These are phyloP conservation scores for Irpex lacteus DNA, from an alignment of 1,284 basidiomycete genomes.

Conservation along the genomic window DNA sequence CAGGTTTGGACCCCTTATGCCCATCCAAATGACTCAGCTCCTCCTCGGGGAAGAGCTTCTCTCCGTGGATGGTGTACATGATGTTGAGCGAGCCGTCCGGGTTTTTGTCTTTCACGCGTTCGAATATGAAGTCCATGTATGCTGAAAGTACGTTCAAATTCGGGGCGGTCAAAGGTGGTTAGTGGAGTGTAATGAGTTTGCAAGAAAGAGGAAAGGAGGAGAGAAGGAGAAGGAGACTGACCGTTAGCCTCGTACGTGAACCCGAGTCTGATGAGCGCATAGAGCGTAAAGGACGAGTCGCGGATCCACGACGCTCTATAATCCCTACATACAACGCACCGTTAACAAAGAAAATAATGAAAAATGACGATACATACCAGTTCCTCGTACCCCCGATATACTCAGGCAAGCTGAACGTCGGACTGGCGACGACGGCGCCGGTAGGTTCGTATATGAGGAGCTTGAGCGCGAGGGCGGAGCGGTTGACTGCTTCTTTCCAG, in stretches of 20 bases:
- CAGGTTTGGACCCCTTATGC: slow-evolving; percentile 80
- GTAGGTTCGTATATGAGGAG: slow-evolving; percentile 86
- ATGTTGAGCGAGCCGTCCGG: slow-evolving; percentile 88
- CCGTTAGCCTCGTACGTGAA: slow-evolving; percentile 88
- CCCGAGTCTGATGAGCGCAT: slow-evolving; percentile 86
- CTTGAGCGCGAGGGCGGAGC: slow-evolving; percentile 84
- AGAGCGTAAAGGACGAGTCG: slow-evolving; percentile 89
- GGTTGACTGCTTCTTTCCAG: slow-evolving; percentile 92
- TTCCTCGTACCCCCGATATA: slow-evolving; percentile 86
- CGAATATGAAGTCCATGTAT: slow-evolving; percentile 89
- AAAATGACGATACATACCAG: too few species aligned
- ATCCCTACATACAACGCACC: too few species aligned
- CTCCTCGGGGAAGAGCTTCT: slow-evolving; percentile 81
- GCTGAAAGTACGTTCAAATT: slow-evolving; percentile 39
- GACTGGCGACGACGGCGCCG: slow-evolving; percentile 88
- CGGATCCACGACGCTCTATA: slow-evolving; percentile 81
- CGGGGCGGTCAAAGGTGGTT: too few species aligned
- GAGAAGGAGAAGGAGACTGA: slow-evolving; percentile 28
- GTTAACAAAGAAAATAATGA: too few species aligned
- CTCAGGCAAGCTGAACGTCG: slow-evolving; percentile 91
- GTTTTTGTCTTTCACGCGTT: slow-evolving; percentile 77
- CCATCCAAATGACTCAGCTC: slow-evolving; percentile 84
- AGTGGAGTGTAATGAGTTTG: too few species aligned
- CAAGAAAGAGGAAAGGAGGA: too few species aligned
- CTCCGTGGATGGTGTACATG: slow-evolving; percentile 87